Base-by-base conservation (phyloP, 2,329 filamentous ascomycete species). In the Stenocarpella maydis region DNA sequence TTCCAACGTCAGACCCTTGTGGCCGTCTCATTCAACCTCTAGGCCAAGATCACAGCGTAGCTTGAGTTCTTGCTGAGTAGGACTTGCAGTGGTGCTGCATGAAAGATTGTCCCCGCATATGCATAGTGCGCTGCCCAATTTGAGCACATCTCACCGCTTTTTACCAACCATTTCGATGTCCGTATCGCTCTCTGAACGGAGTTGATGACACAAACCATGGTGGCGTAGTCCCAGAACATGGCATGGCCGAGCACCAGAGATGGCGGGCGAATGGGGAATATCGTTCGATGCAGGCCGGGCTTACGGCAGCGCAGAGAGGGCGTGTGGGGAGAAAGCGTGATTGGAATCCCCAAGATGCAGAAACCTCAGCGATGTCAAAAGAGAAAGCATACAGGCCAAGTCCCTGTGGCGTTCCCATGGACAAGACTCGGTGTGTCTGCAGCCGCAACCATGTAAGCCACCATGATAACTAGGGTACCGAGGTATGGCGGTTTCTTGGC, bases 401-500 rank as follows among this genome's bases (percentile, higher is more conserved):
- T 37, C 7, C 26, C 24, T 14, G 58, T 47, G 58, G 58, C 58
- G 58, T 24, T 37, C 58, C 41, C 28, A 34, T 61, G 41, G 54
- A 47, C 31, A 17, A 47, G n/a, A 47, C 41, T 61, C 58, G 58
- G 58, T 47, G 58, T 47, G 43, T n/a, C n/a, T 28, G 14, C 10
- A 26, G 26, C 34, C 34, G 26, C 41, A 61, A 3, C 41, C 41
- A 47, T 61, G 58, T 61, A 61, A 45, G 55, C 55, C 55, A 61
- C 41, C 55, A 41, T 61, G 26, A 45, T 61, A 34, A 34, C n/a
- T n/a, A n/a, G n/a, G 31, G 4, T 4, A 12, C 58, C 58, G 19
- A 28, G 41, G 34, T 28, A 47, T 45, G 41, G 41, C 34, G 24
- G 58, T 45, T 45, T 61, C 28, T 17, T 41, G 19, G 1, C 41